Evolutionary conservation across 257 asterid species (phyloP), one percentile per base, ranked within the genome.

Genomic region (Cordia subcordata): DNA sequence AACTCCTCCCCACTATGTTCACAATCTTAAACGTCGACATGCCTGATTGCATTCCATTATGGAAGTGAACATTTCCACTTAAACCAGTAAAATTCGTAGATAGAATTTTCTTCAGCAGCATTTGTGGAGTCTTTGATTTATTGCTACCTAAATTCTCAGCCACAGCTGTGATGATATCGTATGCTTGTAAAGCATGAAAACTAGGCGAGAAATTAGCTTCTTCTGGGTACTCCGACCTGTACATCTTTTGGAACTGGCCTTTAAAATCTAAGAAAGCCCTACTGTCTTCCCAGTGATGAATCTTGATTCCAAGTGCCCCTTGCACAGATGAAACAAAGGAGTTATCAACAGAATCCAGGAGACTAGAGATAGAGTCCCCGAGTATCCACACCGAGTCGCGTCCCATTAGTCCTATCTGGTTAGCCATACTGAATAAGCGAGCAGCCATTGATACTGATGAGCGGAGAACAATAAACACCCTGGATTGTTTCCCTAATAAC

Each of bases 381-480:
- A 79, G 38, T 52, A 79, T 75, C 85, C 85, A 79, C 3, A 50
- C 85, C 2, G 79, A 75, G 27, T 75, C 82, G 69, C 69, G 67
- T n/a, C 72, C 77, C 72, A 75, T 67, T 23, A 79, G 63, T 45
- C 72, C 74, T 13, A 53, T 33, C 50, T 55, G 49, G 59, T 72
- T 69, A 18, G 85, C 77, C 50, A 75, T 77, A 50, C 49, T 70
- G 50, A 79, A 76, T 47, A 79, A 42, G 32, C 19, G 61, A 32
- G 14, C 45, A 9, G 77, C 77, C 16, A 60, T 22, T 21, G 79
- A 16, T 49, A 70, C 13, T 20, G 85, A 75, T 40, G 79, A 58
- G 22, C 66, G 69, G 46, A 79, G 77, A 58, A 72, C 71, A 0
- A 79, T 60, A 58, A 79, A 79, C 4, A 79, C 77, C 72, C 85